phyloP scores from a whole-genome alignment of 495 filamentous ascomycete species.

The Hamigera avellanea region DNA sequence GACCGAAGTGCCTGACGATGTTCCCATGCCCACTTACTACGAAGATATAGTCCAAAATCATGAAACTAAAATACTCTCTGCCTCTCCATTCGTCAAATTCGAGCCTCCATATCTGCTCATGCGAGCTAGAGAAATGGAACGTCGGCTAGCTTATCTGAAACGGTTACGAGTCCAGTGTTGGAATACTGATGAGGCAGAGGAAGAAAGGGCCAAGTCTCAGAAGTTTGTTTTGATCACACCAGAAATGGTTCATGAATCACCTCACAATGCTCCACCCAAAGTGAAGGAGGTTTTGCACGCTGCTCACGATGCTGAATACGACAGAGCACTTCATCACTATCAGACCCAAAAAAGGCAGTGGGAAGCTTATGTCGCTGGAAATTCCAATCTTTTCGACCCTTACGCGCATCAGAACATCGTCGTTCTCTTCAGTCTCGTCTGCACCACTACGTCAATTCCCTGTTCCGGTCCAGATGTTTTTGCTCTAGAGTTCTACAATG shows the following conservation, averaged over 20 bases:
- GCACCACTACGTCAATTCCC: slow-evolving; percentile 79
- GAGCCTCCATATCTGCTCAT: slow-evolving; percentile 87
- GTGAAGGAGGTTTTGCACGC: slow-evolving; percentile 89
- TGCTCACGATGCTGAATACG: slow-evolving; percentile 91
- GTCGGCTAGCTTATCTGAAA: slow-evolving; percentile 67
- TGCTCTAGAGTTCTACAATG: slow-evolving; percentile 83
- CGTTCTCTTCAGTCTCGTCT: slow-evolving; percentile 88
- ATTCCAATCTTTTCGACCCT: slow-evolving; percentile 80
- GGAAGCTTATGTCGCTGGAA: slow-evolving; percentile 83
- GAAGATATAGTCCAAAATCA: slow-evolving; percentile 89
- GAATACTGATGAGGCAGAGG: slow-evolving; percentile 35
- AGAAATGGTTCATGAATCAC: slow-evolving; percentile 80
- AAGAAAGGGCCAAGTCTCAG: slow-evolving; percentile 50
- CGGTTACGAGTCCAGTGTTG: slow-evolving; percentile 68
- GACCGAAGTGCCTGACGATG: slow-evolving; percentile 62
- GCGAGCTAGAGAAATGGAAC: slow-evolving; percentile 82
- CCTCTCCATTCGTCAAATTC: slow-evolving; percentile 93
- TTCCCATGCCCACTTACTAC: slow-evolving; percentile 86
- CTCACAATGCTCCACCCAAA: slow-evolving; percentile 64
- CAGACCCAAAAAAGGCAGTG: slow-evolving; percentile 89
- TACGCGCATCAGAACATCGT: slow-evolving; percentile 91
- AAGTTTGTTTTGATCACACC: slow-evolving; percentile 85
- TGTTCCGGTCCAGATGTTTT: slow-evolving; percentile 83
- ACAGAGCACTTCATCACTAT: slow-evolving; percentile 88
- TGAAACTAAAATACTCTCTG: slow-evolving; percentile 84